Conservation (phyloP, 768 basidiomycete species). For the Trametes coccinea region DNA sequence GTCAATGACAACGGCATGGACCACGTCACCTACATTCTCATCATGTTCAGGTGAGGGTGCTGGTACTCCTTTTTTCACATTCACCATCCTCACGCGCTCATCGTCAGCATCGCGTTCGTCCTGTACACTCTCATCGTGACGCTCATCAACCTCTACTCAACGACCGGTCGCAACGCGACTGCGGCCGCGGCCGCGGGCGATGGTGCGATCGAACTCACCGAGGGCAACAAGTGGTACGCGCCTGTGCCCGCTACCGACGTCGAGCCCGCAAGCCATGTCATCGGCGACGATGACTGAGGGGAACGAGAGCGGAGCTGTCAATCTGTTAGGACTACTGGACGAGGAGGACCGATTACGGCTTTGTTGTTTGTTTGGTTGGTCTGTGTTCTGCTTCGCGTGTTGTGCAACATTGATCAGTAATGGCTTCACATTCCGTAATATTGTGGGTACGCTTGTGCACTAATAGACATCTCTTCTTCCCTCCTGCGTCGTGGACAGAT, state of each 20-base stretch:
- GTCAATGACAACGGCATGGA: constrained; percentile 78
- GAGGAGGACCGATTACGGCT: background rate
- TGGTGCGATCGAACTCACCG: constrained; percentile 46
- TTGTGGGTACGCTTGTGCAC: too few species aligned
- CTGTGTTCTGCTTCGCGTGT: too few species aligned
- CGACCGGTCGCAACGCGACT: constrained; percentile 58
- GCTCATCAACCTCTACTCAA: constrained; percentile 69
- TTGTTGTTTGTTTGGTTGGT: background rate
- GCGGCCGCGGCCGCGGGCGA: constrained; percentile 24
- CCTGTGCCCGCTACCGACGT: constrained; percentile 48
- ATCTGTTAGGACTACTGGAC: too few species aligned
- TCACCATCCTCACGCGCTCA: background rate
- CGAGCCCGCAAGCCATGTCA: constrained; percentile 39
- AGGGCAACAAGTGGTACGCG: constrained; percentile 61
- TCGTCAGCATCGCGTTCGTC: constrained; percentile 66
- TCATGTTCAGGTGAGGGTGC: constrained; percentile 69
- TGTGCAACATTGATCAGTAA: too few species aligned
- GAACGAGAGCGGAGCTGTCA: too few species aligned
- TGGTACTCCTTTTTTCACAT: background rate
- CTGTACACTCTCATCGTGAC: constrained; percentile 72
- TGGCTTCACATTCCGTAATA: too few species aligned
- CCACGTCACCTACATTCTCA: constrained; percentile 86
- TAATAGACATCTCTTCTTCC: too few species aligned
- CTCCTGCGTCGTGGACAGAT: too few species aligned
- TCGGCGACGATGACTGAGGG: constrained; percentile 47